Base-by-base conservation (phyloP, 2,329 filamentous ascomycete genomes). In the Epichloe hybrida region DNA sequence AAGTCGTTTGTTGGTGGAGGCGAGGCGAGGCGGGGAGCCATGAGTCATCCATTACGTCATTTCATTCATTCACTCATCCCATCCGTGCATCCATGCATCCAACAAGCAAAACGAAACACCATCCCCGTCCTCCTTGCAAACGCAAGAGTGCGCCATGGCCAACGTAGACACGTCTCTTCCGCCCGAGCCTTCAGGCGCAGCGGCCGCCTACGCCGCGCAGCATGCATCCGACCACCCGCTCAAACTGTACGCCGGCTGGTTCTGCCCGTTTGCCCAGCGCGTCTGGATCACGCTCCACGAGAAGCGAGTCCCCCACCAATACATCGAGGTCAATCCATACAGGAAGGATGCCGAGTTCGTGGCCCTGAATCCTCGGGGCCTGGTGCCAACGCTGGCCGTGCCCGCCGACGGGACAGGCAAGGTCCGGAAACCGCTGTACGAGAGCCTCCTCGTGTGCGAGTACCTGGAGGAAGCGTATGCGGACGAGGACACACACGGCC, bases 271-370 rank as follows among this genome's bases (percentile, higher is more conserved):
- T 55, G 76, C 88, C 4, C 85, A 89, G 68, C 76, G 85, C 17
- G 74, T 76, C 13, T 88, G 85, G 82, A 81, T 88, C 54, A 77
- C 82, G 1, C 73, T 90, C 11, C 76, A 81, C 59, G 85, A 89
- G 63, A 89, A 90, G 64, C 67, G 72, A 2, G 83, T 88, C 34
- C 76, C 15, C 15, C 83, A 90, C 62, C 81, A 89, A 67, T 88
- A 87, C 63, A 72, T 86, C 55, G 83, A 87, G 69, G 82, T 88
- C 53, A 88, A 89, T 64, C 86, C 86, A 0, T 89, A 89, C 70
- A 71, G 81, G 64, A 90, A 90, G 60, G 80, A 79, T 0, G 66
- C 76, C 3, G 80, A 76, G 1, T 81, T 89, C 31, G 71, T 90
- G 21, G 72, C 74, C 8, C 71, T 90, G 55, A 91, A 91, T 61